A percentile compares a stretch with the other conserved stretches of the same genome.
phyloP scores from a whole-genome alignment of 306 rosid species.

The Begonia fuchsioides region DNA sequence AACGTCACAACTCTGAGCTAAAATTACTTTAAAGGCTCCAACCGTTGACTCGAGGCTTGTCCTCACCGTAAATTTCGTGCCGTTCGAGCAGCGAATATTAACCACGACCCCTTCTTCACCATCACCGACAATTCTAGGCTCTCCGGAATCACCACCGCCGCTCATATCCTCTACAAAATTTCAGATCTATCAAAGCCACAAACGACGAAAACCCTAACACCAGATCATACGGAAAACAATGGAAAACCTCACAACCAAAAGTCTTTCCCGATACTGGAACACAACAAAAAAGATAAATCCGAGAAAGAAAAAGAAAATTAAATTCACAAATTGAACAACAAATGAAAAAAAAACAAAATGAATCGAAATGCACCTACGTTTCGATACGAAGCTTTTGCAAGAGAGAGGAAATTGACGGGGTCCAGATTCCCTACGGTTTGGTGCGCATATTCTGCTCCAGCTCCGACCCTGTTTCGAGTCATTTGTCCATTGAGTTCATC shows the following conservation, averaged over 20 bases:
- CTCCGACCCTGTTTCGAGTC: background rate
- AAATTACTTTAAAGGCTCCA: slow-evolving; percentile 35
- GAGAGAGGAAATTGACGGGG: background rate
- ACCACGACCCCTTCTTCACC: slow-evolving; percentile 16
- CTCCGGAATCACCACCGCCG: background rate
- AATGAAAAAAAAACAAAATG: background rate
- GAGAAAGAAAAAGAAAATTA: background rate
- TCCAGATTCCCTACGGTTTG: background rate
- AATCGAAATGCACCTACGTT: background rate
- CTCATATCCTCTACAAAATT: background rate
- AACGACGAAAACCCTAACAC: background rate
- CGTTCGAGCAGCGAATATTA: slow-evolving; percentile 63
- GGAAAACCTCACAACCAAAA: background rate
- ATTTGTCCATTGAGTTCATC: background rate
- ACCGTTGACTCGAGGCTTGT: slow-evolving; percentile 40
- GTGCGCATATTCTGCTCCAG: slow-evolving; percentile 1
- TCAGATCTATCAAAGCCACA: slow-evolving; percentile 1
- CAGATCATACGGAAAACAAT: too few relatives aligned
- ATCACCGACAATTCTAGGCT: slow-evolving; percentile 3
- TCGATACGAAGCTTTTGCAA: background rate
- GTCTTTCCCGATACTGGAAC: background rate
- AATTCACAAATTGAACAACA: background rate
- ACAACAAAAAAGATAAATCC: background rate
- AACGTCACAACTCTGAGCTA: slow-evolving; percentile 39
- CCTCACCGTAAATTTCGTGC: slow-evolving; percentile 50